Evolutionary conservation across 2,329 filamentous ascomycete species (phyloP), one percentile per base, ranked within the genome.

Genomic region (Fusarium tupiense): DNA sequence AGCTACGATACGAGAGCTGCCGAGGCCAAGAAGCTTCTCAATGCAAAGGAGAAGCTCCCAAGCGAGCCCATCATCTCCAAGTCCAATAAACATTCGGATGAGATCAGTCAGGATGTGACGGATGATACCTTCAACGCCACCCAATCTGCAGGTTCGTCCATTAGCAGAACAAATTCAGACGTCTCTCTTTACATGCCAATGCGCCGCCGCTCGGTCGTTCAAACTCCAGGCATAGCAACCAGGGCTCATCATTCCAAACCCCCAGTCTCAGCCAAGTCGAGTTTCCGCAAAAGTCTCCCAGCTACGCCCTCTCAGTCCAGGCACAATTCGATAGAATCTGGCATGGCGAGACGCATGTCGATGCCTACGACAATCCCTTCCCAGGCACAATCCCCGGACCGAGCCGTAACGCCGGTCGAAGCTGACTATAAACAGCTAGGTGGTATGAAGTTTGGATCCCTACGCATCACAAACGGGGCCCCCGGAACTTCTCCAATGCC

Each of bases 401-500:
- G 81, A 41, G 79, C 78, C 13, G 74, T 78, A 20, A 84, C 83
- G 14, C 83, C 90, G 1, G 86, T 83, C 46, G 89, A 91, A 31
- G 80, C 84, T 35, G 86, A 88, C n/a, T 91, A 91, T 75, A 85
- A 85, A 67, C 89, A 91, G 52, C 86, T 90, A 38, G 90, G 90
- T 7, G 88, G 86, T 17, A 91, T 91, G 77, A 90, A 90, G 77
- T 86, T 91, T 61, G 91, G 91, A 5, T 89, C 89, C 4, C 77
- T 92, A 57, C 87, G 89, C 41, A 91, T 92, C 64, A 91, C 85
- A 29, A 92, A 92, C 79, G 90, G 89, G 20, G 83, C 84, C 7
- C 90, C 90, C 6, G 80, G 80, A 20, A 81, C 82, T n/a, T 89
- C 86, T 82, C 85, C 64, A 53, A 75, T 80, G 58, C 35, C 70